Evolutionary conservation across 2,329 filamentous ascomycete genomes (phyloP).

Genomic region (Moelleriella libera): DNA sequence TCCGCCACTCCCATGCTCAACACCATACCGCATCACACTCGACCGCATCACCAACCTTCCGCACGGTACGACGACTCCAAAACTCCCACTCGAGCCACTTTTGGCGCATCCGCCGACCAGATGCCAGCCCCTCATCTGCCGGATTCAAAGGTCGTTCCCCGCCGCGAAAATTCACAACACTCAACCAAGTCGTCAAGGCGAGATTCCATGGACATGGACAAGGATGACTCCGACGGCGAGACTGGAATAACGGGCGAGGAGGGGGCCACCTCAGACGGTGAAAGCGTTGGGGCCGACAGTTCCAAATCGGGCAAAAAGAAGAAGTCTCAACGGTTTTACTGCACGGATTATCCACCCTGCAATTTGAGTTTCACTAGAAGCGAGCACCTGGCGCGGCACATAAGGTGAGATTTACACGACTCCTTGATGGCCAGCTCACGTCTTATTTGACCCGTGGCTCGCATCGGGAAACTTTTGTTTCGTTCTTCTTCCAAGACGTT

Average conservation of each 20-base stretch:
- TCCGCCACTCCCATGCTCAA: slow-evolving; percentile 18
- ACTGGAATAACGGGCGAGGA: slow-evolving; percentile 28
- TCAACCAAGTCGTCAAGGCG: slow-evolving; percentile 40
- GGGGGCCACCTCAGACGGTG: slow-evolving; percentile 47
- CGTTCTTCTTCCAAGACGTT: no score
- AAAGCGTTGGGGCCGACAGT: slow-evolving; percentile 47
- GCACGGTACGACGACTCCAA: slow-evolving; percentile 28
- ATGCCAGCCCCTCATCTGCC: slow-evolving; percentile 37
- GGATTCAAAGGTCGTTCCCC: slow-evolving; percentile 24
- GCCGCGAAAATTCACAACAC: slow-evolving; percentile 40
- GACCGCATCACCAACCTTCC: slow-evolving; percentile 11
- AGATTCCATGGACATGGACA: slow-evolving; percentile 57
- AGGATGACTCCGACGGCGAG: slow-evolving; percentile 63
- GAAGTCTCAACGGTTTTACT: slow-evolving; percentile 92
- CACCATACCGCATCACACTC: slow-evolving; percentile 19
- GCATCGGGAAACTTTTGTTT: no score
- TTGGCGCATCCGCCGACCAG: slow-evolving; percentile 30
- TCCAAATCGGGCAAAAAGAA: slow-evolving; percentile 80
- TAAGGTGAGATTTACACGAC: slow-evolving; percentile 44
- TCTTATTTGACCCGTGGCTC: neutral
- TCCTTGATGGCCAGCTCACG: neutral
- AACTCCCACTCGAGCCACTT: slow-evolving; percentile 50
- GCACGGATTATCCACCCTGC: slow-evolving; percentile 87
- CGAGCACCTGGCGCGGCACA: slow-evolving; percentile 88
- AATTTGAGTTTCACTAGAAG: slow-evolving; percentile 90